Evolutionary conservation across 805 yeast species (phyloP).

Genomic region (Ogataea sp.): DNA sequence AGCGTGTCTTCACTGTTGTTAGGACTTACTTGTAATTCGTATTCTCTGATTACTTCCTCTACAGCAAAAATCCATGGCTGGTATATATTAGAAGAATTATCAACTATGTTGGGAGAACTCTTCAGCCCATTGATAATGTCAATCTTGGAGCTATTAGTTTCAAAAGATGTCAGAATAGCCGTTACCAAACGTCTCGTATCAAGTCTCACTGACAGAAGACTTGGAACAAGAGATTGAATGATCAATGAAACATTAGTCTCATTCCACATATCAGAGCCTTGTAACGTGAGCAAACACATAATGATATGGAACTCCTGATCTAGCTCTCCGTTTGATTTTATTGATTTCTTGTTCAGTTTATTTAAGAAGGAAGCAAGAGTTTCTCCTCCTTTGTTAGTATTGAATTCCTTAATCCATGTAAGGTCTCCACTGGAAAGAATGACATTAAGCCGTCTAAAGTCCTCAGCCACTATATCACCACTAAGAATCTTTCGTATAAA

Average conservation of each 20-base stretch:
- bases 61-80: neutral
- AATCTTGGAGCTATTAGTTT: neutral
- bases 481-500: neutral
- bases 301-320: slow-evolving; percentile 73
- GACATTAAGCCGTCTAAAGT: neutral
- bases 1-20: neutral
- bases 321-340: slow-evolving; percentile 37
- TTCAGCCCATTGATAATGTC: neutral
- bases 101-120: neutral
- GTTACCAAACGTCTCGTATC: slow-evolving; percentile 74
- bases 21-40: neutral
- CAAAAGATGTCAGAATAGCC: slow-evolving; percentile 56
- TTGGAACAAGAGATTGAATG: slow-evolving; percentile 58
- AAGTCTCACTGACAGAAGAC: slow-evolving; percentile 66
- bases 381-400: slow-evolving; percentile 75
- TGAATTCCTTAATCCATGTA: slow-evolving; percentile 72
- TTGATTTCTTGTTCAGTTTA: slow-evolving; percentile 33
- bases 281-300: slow-evolving; percentile 66
- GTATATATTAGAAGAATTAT: neutral
- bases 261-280: slow-evolving; percentile 58
- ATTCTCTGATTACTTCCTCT: neutral
- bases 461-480: neutral
- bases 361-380: slow-evolving; percentile 63
- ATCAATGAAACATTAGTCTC: slow-evolving; percentile 43
- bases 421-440: slow-evolving; percentile 6